Evolutionary conservation across 2,329 filamentous ascomycete genomes (phyloP), one percentile per base, ranked within the genome.

Genomic region (Fusarium aywerte): DNA sequence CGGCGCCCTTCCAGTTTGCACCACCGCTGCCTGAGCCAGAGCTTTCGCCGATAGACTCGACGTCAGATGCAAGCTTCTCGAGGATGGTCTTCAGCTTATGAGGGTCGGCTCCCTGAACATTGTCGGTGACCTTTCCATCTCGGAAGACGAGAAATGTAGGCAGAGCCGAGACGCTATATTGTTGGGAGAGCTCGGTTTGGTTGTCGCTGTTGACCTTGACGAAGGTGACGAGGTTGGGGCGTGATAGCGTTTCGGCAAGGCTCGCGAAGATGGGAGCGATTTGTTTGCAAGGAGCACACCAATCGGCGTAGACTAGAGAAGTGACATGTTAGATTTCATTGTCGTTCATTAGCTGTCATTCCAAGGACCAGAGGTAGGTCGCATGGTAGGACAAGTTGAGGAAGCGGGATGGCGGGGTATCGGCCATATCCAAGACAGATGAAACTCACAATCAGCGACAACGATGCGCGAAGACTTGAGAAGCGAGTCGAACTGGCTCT

Each of bases 81-180:
- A 97, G 85, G 16, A 91, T 86, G 38, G 87, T 83, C 73, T 89
- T 88, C 16, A 98, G 87, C 73, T 89, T 89, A 57, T 83, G 80
- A 15, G 87, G 85, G 76, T 97, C 88, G 47, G 92, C 92, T 42
- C 93, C 94, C 75, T 87, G 84, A 62, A 96, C 86, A 73, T 87
- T 90, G 51, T 90, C 86, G 44, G 88, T 85, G 57, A 89, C 81
- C 66, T 87, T 83, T 70, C 89, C 90, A 75, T 90, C 85, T 72
- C 90, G 90, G 82, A 92, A 96, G 73, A 97, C 85, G 75, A 98
- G 86, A 78, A 98, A 97, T n/a, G 94, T 97, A 10, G 96, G 96
- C 76, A 95, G 89, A 79, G 87, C 86, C 20, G 88, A 89, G 74
- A 98, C 84, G 67, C 83, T 83, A 80, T 97, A 96, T 69, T 89